Base-by-base conservation (phyloP, 139 green algal genomes). In the Chlorella sorokiniana region DNA sequence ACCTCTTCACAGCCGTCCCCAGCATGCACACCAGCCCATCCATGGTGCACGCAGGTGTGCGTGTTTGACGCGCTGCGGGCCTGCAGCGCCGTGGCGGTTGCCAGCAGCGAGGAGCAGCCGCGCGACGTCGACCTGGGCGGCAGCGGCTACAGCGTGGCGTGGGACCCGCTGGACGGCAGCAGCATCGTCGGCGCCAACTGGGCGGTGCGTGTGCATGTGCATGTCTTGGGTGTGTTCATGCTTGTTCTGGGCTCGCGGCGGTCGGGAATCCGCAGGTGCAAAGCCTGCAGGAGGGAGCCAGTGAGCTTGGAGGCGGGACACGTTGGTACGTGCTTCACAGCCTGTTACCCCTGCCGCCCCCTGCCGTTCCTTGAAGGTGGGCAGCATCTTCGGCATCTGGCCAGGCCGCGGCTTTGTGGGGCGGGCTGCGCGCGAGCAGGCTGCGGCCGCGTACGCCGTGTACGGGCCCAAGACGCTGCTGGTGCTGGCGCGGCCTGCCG, bases 341-440 rank as follows among this genome's bases (percentile, higher is more conserved):
- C 48, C 11, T 59, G 14, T 16, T 59, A 11, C 3, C 59, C 25
- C 3, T 73, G 56, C 10, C 14, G 38, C 31, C 4, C 14, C 33
- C 22, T 25, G 20, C 22, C 4, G 5, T 22, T 0, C 27, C 29
- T 59, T 31, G 33, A 73, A 85, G 44, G 72, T 79, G 23, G 94
- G 94, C 65, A 91, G 81, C 75, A 97, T 98, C 62, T 97, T 98
- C 82, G 94, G 91, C 4, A 61, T 98, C 0, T 98, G 91, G 90
- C 86, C 84, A 5, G 93, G 93, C 2, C 74, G 59, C 5, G 79
- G 78, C 16, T 84, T 95, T 16, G 27, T 96, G 8, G 91, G 92
- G 3, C 81, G 83, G 4, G 79, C 16, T 0, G 93, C 92, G 2
- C 51, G 85, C 9, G 86, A 95, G 27, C 93, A 85, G 65, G 87